A percentile compares a stretch with the other conserved stretches of the same genome.
Evolutionary conservation across 164 flowering plant species (phyloP).

Genomic region (Magnolia kwangsiensis): DNA sequence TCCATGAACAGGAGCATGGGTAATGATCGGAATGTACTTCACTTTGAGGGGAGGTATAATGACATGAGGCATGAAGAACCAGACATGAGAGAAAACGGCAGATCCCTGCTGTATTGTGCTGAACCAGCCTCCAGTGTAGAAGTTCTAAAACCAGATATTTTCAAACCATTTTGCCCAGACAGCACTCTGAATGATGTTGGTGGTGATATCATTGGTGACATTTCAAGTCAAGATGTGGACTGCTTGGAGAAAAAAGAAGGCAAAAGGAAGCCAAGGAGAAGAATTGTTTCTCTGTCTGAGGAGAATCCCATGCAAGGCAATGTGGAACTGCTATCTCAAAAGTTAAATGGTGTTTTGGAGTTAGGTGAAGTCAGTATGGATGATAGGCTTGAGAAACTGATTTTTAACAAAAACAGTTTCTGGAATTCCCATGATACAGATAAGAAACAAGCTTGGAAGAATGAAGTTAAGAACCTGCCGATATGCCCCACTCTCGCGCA

Average conservation of each 20-base stretch:
- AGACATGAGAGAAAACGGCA: conserved; percentile 24
- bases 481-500: background rate
- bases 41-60: conserved; percentile 11
- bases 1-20: conserved; percentile 17
- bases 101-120: conserved; percentile 4
- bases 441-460: conserved; percentile 8
- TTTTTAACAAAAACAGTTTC: conserved; percentile 1
- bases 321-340: conserved; percentile 15
- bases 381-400: conserved; percentile 11
- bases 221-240: conserved; percentile 22
- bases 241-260: conserved; percentile 32
- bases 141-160: conserved; percentile 11
- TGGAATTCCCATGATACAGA: conserved; percentile 1
- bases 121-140: conserved; percentile 21
- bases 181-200: conserved; percentile 10
- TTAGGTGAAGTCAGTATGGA: conserved; percentile 14
- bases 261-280: conserved; percentile 41
- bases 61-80: conserved; percentile 16
- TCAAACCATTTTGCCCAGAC: conserved; percentile 7
- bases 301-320: conserved; percentile 20
- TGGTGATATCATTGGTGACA: conserved; percentile 19
- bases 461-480: background rate
- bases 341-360: conserved; percentile 29
- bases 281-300: conserved; percentile 43
- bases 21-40: conserved; percentile 11